Conservation (phyloP, 441 rosid species). For the Hura crepitans region DNA sequence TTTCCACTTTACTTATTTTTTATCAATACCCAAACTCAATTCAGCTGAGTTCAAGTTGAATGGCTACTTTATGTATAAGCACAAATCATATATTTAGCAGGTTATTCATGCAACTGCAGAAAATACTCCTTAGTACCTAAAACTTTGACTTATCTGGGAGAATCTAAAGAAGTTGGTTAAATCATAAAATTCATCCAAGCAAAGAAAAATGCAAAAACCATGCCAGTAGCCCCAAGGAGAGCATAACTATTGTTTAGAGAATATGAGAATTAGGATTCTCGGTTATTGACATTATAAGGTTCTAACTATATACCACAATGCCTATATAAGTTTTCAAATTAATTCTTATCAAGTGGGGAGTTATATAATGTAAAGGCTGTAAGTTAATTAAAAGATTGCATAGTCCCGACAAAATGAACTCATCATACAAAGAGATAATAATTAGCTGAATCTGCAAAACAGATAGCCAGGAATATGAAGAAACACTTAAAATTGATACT, state of each 20-base stretch:
- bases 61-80: not conserved
- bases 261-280: not conserved
- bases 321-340: not conserved
- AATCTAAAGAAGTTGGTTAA: constrained; percentile 2
- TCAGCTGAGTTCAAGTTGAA: constrained; percentile 2
- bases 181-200: not conserved
- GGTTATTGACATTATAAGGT: not conserved
- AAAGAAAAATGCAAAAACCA: not conserved
- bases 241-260: not conserved
- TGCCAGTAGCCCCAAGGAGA: not conserved
- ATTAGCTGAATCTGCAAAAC: not conserved
- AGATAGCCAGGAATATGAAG: not conserved
- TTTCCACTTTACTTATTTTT: not conserved
- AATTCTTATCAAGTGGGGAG: not conserved
- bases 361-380: not conserved
- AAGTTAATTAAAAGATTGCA: not conserved
- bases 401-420: not conserved
- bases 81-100: not conserved
- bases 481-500: not conserved
- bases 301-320: not conserved
- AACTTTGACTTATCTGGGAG: not conserved
- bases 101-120: not conserved
- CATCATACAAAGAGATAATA: not conserved
- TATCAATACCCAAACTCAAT: not conserved
- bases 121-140: not conserved